Conservation (phyloP, 768 basidiomycete species). For the Royoungia palumana region DNA sequence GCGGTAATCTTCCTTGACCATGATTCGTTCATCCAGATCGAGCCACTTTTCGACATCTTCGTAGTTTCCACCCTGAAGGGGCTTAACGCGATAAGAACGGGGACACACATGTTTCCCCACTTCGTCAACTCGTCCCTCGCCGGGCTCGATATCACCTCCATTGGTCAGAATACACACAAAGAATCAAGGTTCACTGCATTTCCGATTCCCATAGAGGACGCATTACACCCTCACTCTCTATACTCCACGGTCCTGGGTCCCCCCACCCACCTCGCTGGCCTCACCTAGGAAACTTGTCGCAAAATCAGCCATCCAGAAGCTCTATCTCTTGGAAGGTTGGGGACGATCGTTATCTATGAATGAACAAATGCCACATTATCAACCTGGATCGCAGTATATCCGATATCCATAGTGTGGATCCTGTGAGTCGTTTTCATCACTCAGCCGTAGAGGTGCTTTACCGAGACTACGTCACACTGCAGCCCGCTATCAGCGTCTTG, state of each 20-base stretch:
- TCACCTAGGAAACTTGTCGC: constrained; percentile 43
- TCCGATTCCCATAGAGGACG: constrained; percentile 40
- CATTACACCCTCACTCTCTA: constrained; percentile 30
- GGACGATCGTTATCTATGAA: constrained; percentile 27
- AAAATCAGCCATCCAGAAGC: constrained; percentile 39
- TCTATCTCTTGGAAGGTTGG: constrained; percentile 36
- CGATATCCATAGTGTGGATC: constrained; percentile 14
- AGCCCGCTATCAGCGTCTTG: constrained; percentile 15
- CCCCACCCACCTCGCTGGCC: constrained; percentile 37
- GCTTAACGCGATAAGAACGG: constrained; percentile 39
- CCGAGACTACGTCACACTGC: constrained; percentile 16
- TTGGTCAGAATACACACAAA: constrained; percentile 28
- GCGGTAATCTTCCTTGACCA: constrained; percentile 30
- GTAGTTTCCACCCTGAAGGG: constrained; percentile 36
- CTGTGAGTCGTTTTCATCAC: constrained; percentile 18
- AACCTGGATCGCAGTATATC: constrained; percentile 2
- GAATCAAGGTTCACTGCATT: constrained; percentile 31
- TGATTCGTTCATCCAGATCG: constrained; percentile 28
- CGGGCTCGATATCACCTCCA: constrained; percentile 43
- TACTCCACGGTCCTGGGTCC: no score
- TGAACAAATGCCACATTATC: constrained; percentile 1
- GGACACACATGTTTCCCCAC: constrained; percentile 36
- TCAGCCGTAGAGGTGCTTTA: constrained; percentile 7
- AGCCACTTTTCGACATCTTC: constrained; percentile 27
- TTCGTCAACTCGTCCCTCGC: constrained; percentile 44